Evolutionary conservation across 805 yeast species (phyloP), one percentile per base, ranked within the genome.

Genomic region (Metschnikowia henanensis): DNA sequence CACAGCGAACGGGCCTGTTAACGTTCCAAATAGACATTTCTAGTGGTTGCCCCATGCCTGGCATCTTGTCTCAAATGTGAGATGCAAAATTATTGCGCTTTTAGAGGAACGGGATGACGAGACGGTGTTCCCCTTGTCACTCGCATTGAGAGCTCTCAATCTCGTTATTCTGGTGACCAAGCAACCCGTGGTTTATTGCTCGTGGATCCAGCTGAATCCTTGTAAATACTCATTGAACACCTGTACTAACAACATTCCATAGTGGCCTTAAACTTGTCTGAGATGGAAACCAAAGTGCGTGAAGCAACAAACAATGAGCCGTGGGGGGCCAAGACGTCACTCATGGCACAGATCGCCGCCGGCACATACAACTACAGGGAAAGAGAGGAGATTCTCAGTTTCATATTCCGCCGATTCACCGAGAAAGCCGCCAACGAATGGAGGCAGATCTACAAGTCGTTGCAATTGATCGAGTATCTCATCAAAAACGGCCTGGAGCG

Each of bases 251-350:
- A 28, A 23, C 16, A n/a, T n/a, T n/a, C n/a, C n/a, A 13, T 30
- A 66, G 73, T 86, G 40, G 97, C 95, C 50, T 81, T 90, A 75
- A 94, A 92, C 67, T 83, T 88, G 64, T 87, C 96, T n/a, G 97
- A 90, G 48, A 89, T 88, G 84, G 99, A 94, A 68, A 84, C 95
- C 35, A 90, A 87, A 64, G 98, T 91, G 13, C 80, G 97, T 49
- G 99, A 92, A 68, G 98, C 98, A 37, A 94, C 99, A 39, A 94
- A 94, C 65, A 94, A 94, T 63, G 99, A 94, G 66, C 99, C 99
- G 1, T 94, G 99, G 99, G 99, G 99, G 7, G 92, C 97, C 2
- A 81, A 95, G 3, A 78, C 92, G 1, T 79, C 96, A 2, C 70
- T 87, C 60, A 94, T 94, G 99, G 87, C 88, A 50, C 94, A 91